Base-by-base conservation (phyloP, 305 asterid genomes). In the Nicotiana rustica region DNA sequence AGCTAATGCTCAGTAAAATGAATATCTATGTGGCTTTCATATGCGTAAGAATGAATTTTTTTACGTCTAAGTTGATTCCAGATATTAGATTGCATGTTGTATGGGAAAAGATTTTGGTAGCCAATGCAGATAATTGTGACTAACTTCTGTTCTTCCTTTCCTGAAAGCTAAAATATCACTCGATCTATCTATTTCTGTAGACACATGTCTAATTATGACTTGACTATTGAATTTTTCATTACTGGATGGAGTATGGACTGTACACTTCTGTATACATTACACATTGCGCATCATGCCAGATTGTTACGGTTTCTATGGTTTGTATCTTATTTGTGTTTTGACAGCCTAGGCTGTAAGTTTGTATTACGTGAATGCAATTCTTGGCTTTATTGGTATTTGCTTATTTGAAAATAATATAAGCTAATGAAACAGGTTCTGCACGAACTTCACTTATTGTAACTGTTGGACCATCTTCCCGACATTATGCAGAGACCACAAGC, bases 401-500 rank as follows among this genome's bases (percentile, higher is more conserved):
- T 78, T 44, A 78, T 61, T 64, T 64, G 31, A 10, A 29, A 77
- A 10, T 82, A 57, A 69, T 67, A 77, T 73, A 83, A 80, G 73
- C 80, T 55, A 77, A 79, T 86, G 76, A 61, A 78, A 84, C 94
- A 95, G 99, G 99, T 83, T 95, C 99, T 82, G 98, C 99, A 79
- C 92, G 97, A 91, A 95, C 99, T 84, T 95, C 99, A 61, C 96
- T 95, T 84, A 89, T 95, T 81, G 83, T 93, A 86, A 92, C 95
- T 13, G 84, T 95, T 33, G 98, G 99, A 35, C 97, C 99, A 67
- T 95, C 98, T 87, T 89, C 93, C 82, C 91, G 89, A 76, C 95
- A 95, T 88, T 95, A 94, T 88, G 92, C 96, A 76, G 99, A 95
- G 92, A 94, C 98, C 83, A 87, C 97, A 84, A 92, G 98, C 93